phyloP scores from a whole-genome alignment of 352 stramenopile species.

The Peronosclerospora sorghi region DNA sequence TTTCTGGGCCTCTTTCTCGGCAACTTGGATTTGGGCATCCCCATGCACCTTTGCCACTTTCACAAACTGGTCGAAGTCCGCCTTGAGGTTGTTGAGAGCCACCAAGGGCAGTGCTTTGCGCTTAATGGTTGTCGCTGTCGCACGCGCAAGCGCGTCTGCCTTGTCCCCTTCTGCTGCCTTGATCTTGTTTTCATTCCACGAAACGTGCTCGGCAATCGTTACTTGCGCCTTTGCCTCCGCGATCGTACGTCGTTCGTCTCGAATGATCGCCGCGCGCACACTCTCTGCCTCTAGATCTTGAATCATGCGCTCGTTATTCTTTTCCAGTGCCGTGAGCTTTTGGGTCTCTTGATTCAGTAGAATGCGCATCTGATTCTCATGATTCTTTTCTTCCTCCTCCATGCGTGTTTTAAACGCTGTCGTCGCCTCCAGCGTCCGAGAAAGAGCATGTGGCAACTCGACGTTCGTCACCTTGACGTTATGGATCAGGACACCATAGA shows the following conservation, averaged over 20 bases:
- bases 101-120: slow-evolving; percentile 46
- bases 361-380: slow-evolving; percentile 79
- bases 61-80: slow-evolving; percentile 60
- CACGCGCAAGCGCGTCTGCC: slow-evolving; percentile 43
- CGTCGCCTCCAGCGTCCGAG: slow-evolving; percentile 61
- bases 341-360: slow-evolving; percentile 78
- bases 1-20: slow-evolving; percentile 42
- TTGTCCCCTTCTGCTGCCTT: slow-evolving; percentile 58
- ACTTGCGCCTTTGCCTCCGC: slow-evolving; percentile 70
- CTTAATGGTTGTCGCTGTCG: slow-evolving; percentile 42
- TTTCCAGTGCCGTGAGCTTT: slow-evolving; percentile 70
- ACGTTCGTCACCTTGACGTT: slow-evolving; percentile 86
- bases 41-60: slow-evolving; percentile 47
- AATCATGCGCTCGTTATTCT: slow-evolving; percentile 65
- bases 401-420: slow-evolving; percentile 83
- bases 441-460: slow-evolving; percentile 49
- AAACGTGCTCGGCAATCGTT: slow-evolving; percentile 46
- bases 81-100: slow-evolving; percentile 43
- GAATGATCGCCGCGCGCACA: slow-evolving; percentile 57
- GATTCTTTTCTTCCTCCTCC: slow-evolving; percentile 84
- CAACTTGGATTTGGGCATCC: slow-evolving; percentile 56
- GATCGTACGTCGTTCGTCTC: slow-evolving; percentile 64
- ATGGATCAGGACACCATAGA: slow-evolving; percentile 74
- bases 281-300: slow-evolving; percentile 64
- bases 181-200: slow-evolving; percentile 53